A percentile compares a stretch with the other conserved stretches of the same genome.
Evolutionary conservation across 2,329 filamentous ascomycete species (phyloP).

Genomic region (Colletotrichum magnum): DNA sequence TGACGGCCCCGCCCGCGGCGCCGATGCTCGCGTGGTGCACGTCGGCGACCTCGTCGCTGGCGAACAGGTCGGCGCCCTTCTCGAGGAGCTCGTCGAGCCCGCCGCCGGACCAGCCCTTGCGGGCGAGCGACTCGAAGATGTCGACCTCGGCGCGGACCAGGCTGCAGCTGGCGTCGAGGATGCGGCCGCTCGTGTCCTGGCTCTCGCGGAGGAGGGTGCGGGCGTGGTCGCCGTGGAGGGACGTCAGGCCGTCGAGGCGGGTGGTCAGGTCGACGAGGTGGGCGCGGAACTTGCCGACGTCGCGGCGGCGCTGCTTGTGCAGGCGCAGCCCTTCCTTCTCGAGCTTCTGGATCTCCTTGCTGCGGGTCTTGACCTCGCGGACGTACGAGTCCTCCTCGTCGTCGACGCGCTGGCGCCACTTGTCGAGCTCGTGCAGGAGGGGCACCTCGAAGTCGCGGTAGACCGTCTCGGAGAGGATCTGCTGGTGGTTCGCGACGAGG

Average conservation of each 20-base stretch:
- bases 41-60: conserved; percentile 54
- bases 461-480: conserved; percentile 78
- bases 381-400: conserved; percentile 75
- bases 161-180: conserved; percentile 75
- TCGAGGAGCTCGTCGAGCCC: conserved; percentile 77
- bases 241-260: conserved; percentile 74
- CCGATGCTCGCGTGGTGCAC: conserved; percentile 41
- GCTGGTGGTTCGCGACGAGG: conserved; percentile 78
- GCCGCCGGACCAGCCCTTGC: conserved; percentile 78
- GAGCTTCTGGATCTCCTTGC: conserved; percentile 72
- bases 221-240: conserved; percentile 73
- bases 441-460: conserved; percentile 79
- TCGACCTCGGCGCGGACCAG: conserved; percentile 78
- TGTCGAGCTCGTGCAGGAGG: conserved; percentile 77
- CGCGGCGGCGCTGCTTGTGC: conserved; percentile 71
- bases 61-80: conserved; percentile 74
- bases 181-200: conserved; percentile 74
- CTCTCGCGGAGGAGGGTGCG: conserved; percentile 72
- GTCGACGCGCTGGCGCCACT: conserved; percentile 73
- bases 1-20: conserved; percentile 51
- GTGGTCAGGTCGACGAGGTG: conserved; percentile 75
- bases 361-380: conserved; percentile 67
- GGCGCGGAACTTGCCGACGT: conserved; percentile 73
- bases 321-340: conserved; percentile 76
- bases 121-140: conserved; percentile 76